Evolutionary conservation across 2,329 filamentous ascomycete species (phyloP).

Genomic region (Ophidiomyces ophidiicola): DNA sequence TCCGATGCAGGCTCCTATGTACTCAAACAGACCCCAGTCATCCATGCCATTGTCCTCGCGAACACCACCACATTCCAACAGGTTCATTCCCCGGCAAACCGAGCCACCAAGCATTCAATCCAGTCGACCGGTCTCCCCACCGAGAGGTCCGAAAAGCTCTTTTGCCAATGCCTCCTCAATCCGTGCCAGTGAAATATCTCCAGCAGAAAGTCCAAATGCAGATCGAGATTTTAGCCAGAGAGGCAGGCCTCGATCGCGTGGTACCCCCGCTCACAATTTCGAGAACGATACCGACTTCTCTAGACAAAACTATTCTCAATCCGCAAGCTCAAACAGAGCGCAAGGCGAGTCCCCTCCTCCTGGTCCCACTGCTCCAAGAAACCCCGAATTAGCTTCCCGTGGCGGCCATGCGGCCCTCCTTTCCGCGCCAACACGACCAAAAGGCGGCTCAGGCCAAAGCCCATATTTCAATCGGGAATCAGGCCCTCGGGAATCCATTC

Average conservation of each 20-base stretch:
- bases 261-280: background rate
- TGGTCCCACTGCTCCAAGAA: conserved; percentile 29
- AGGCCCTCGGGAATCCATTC: conserved; percentile 13
- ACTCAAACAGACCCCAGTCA: conserved; percentile 12
- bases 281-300: conserved; percentile 3
- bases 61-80: conserved; percentile 12
- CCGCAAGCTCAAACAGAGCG: conserved; percentile 21
- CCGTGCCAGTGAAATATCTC: conserved; percentile 14
- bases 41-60: conserved; percentile 10
- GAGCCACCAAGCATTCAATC: conserved; percentile 4
- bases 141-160: conserved; percentile 12
- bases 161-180: conserved; percentile 10
- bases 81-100: conserved; percentile 12
- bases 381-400: conserved; percentile 28
- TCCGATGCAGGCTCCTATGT: conserved; percentile 22
- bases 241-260: background rate
- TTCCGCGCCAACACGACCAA: conserved; percentile 38
- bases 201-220: conserved; percentile 11
- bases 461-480: conserved; percentile 17
- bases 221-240: conserved; percentile 11
- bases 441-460: conserved; percentile 29
- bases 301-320: conserved; percentile 16
- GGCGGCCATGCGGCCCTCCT: conserved; percentile 31
- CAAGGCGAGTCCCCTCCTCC: conserved; percentile 25
- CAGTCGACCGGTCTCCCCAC: conserved; percentile 7